Base-by-base conservation (phyloP, 2,329 filamentous ascomycete species). In the Pseudogymnoascus sp. region DNA sequence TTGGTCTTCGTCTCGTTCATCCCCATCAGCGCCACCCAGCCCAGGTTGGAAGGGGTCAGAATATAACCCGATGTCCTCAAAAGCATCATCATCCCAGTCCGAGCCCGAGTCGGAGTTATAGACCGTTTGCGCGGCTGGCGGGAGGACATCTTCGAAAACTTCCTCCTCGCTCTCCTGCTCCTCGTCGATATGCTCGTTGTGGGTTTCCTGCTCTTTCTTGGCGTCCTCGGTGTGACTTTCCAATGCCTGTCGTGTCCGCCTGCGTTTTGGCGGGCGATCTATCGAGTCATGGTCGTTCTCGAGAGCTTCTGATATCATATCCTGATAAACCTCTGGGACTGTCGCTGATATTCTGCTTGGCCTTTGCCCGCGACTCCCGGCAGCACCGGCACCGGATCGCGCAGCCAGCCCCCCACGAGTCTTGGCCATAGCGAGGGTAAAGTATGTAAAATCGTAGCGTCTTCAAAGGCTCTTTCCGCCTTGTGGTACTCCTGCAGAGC, bases 241-340 rank as follows among this genome's bases (percentile, higher is more conserved):
- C 36, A 58, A 61, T 66, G 57, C 61, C 58, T 41, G 60, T 36
- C 61, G 68, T 36, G 63, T 70, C 60, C 63, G 71, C 61, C 69
- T 64, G 63, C 60, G 69, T 68, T 77, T 78, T 60, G 74, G 63
- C 31, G 74, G 76, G 31, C 72, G 67, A 64, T 70, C 68, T 1
- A 67, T 64, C 6, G 69, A 67, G 58, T 69, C 64, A 13, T 70
- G 64, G 39, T 74, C 71, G 4, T 58, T 59, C 24, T 71, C 67
- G 17, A 72, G 66, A 57, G 74, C 73, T 60, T 79, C 77, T 35
- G 71, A 69, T 26, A 80, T 69, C 75, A 80, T 74, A 40, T 79
- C 77, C 50, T 72, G 73, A 64, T 77, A 79, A 1, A 79, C 71
- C 59, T 74, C 72, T 10, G 76, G 76, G 9, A 79, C 71, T 3